Conservation (phyloP, 2,329 filamentous ascomycete species). For the Biscogniauxia marginata region DNA sequence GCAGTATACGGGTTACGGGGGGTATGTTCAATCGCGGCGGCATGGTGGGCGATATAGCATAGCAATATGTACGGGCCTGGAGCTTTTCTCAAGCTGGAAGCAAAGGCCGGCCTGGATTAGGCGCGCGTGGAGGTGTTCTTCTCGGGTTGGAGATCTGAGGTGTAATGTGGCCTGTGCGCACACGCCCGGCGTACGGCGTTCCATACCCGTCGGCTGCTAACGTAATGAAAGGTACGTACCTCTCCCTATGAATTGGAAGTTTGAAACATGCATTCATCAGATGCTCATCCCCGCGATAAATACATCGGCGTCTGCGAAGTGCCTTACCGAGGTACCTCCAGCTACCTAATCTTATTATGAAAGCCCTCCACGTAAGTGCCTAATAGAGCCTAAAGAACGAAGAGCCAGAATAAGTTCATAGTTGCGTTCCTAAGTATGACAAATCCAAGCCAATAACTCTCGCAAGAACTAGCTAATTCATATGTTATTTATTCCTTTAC, state of each 20-base stretch:
- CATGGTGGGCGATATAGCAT: constrained; percentile 49
- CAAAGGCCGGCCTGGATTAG: background rate
- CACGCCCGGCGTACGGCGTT: background rate
- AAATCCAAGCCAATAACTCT: background rate
- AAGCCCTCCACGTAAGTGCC: too few relatives aligned
- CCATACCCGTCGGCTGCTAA: background rate
- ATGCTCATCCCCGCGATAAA: background rate
- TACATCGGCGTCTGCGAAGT: background rate
- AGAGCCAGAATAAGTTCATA: too few relatives aligned
- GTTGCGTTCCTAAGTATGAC: background rate
- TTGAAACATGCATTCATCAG: background rate
- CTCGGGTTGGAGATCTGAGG: background rate
- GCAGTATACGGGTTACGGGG: constrained; percentile 79
- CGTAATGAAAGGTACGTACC: background rate
- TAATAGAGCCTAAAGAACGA: too few relatives aligned
- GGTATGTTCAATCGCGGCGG: constrained; percentile 86
- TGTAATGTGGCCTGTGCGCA: background rate
- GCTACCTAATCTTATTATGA: background rate
- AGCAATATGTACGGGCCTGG: background rate
- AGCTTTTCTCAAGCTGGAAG: background rate
- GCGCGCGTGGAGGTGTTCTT: background rate
- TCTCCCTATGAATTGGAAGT: background rate
- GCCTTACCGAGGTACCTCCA: background rate
- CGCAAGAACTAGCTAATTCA: too few relatives aligned
- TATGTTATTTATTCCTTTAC: too few relatives aligned